Evolutionary conservation across 2,329 filamentous ascomycete species (phyloP).

Genomic region (Hyphodiscus sp.): DNA sequence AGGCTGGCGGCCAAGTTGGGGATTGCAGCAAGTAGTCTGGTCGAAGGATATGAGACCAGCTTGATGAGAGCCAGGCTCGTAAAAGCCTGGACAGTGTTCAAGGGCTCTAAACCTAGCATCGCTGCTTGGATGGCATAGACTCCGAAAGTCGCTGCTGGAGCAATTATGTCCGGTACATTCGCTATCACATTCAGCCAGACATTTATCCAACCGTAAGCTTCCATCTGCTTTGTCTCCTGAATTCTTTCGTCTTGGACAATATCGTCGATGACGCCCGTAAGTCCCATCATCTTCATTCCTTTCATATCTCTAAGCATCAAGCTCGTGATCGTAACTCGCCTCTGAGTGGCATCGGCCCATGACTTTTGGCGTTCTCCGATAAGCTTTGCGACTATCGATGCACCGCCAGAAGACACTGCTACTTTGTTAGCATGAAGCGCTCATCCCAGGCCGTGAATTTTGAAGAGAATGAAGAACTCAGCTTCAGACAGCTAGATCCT

Average conservation of each 20-base stretch:
- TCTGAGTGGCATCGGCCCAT: conserved; percentile 26
- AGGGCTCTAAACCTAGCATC: background rate
- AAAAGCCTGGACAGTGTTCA: conserved; percentile 3
- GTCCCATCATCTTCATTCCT: conserved; percentile 24
- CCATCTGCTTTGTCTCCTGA: no score
- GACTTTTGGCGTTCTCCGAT: conserved; percentile 10
- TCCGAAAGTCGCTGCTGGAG: conserved; percentile 1
- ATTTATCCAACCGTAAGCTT: conserved; percentile 2
- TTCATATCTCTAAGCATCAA: conserved; percentile 24
- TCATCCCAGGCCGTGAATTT: background rate
- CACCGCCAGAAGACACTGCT: background rate
- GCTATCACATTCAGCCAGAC: background rate
- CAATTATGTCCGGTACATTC: background rate
- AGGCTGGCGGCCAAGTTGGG: background rate
- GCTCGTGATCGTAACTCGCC: conserved; percentile 21
- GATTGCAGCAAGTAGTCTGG: background rate
- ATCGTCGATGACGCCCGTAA: conserved; percentile 28
- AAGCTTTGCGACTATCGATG: background rate
- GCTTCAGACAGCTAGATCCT: background rate
- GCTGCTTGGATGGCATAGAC: conserved; percentile 4
- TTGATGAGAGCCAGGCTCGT: conserved; percentile 3
- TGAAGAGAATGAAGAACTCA: background rate
- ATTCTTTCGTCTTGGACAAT: conserved; percentile 22
- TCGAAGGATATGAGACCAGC: conserved; percentile 1
- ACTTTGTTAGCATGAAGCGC: no score